Conservation (phyloP, 2,329 filamentous ascomycete species). For the Nemania sp. region DNA sequence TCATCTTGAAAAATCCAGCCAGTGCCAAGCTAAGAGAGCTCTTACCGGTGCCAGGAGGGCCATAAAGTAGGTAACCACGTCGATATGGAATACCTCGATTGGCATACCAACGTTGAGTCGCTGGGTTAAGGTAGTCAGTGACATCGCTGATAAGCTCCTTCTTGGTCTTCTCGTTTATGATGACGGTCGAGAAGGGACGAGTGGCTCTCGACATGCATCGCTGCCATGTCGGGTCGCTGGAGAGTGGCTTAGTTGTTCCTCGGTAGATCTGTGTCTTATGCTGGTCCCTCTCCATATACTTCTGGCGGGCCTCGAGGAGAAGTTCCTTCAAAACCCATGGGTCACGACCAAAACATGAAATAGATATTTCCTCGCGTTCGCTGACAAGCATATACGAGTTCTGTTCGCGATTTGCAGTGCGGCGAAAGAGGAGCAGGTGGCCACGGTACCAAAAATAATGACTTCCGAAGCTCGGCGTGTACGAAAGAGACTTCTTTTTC, state of each 20-base stretch:
- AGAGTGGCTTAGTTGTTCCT: constrained; percentile 59
- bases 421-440: constrained; percentile 68
- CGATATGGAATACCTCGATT: constrained; percentile 88
- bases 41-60: constrained; percentile 84
- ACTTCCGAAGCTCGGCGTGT: constrained; percentile 75
- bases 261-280: constrained; percentile 75
- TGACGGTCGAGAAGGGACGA: constrained; percentile 74
- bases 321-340: constrained; percentile 72
- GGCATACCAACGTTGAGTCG: constrained; percentile 81
- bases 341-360: constrained; percentile 72
- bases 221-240: constrained; percentile 66
- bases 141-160: constrained; percentile 70
- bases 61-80: constrained; percentile 84
- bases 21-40: constrained; percentile 77
- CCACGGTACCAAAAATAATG: constrained; percentile 77
- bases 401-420: constrained; percentile 62
- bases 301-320: constrained; percentile 67
- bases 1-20: constrained; percentile 76
- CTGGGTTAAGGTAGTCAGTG: constrained; percentile 71
- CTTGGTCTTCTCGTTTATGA: constrained; percentile 72
- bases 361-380: constrained; percentile 68
- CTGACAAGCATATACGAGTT: constrained; percentile 56
- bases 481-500: constrained; percentile 65
- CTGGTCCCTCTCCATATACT: constrained; percentile 69
- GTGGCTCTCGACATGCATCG: constrained; percentile 71